Evolutionary conservation across 2,329 filamentous ascomycete genomes (phyloP), one percentile per base, ranked within the genome.

Genomic region (Aspergillus caelatus): DNA sequence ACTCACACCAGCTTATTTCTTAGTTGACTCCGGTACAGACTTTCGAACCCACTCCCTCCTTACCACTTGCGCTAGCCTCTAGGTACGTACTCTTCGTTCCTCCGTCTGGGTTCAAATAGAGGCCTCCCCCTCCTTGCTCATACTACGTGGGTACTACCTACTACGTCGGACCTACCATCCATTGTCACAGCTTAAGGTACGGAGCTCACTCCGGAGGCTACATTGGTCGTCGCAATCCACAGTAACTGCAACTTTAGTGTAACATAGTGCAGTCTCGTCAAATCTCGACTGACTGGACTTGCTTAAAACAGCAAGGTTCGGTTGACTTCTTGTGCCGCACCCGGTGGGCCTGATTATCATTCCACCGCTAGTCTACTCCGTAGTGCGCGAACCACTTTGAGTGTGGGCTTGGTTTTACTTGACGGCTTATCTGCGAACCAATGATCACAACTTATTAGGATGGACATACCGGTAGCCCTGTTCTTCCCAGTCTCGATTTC

Each of bases 201-300:
- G 45, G 21, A 48, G 45, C 39, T 41, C 16, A 9, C 16, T 19
- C 39, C 39, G 19, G 39, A 41, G 39, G 19, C 39, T 26, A 48
- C 45, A 48, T 48, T 48, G 45, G 23, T 26, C 12, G 16, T 50
- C 7, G 48, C 48, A 52, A 52, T n/a, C 48, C 26, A 52, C 48
- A 52, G 32, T 34, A 9, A 11, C 28, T 52, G 48, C 28, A 52
- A 52, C 48, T 32, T 14, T 6, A 19, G 48, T 32, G 48, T 39
- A 55, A 55, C 52, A 39, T 23, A 39, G n/a, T 8, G 11, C 28
- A 36, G 16, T 39, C 14, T n/a, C 28, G 16, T 10, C 30, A 9
- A 21, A 19, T 16, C 50, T 53, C 50, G 50, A 55, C 34, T 55
- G 52, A 23, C 52, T 39, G 32, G 21, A 55, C 52, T 55, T 55